Evolutionary conservation across 441 rosid genomes (phyloP).

Genomic region (Euphorbia corollata): DNA sequence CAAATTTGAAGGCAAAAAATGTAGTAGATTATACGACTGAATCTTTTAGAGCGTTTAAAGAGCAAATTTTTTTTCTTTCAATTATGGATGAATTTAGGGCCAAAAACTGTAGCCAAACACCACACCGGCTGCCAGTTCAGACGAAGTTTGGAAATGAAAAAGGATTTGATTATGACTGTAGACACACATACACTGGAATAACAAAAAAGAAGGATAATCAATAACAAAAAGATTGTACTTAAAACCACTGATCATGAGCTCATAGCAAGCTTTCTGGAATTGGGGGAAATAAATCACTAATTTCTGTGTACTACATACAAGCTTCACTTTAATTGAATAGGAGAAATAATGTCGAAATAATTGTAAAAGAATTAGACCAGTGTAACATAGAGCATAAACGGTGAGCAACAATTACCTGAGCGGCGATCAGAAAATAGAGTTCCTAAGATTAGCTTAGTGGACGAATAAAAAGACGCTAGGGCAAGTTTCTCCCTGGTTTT

Average conservation of each 20-base stretch:
- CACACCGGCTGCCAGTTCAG: not conserved
- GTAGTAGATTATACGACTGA: too few species aligned
- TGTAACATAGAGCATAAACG: not conserved
- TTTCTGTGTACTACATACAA: not conserved
- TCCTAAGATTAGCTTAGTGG: not conserved
- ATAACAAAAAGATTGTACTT: not conserved
- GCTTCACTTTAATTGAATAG: not conserved
- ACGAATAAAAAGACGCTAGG: constrained; percentile 13
- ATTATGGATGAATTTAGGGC: not conserved
- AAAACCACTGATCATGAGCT: not conserved
- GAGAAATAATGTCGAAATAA: not conserved
- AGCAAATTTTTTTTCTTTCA: not conserved
- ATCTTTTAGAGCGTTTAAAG: not conserved
- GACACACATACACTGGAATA: not conserved
- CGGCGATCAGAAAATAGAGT: constrained; percentile 10
- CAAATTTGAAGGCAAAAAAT: not conserved
- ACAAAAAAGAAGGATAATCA: not conserved
- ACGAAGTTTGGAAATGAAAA: not conserved
- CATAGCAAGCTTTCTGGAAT: not conserved
- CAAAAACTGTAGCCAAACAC: not conserved
- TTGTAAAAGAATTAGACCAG: not conserved
- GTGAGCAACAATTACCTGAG: constrained; percentile 16
- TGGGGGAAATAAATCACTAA: not conserved
- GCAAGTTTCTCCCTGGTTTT: not conserved
- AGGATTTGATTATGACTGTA: not conserved